Conservation (phyloP, 208 protist species). For the Trypanosoma avium region DNA sequence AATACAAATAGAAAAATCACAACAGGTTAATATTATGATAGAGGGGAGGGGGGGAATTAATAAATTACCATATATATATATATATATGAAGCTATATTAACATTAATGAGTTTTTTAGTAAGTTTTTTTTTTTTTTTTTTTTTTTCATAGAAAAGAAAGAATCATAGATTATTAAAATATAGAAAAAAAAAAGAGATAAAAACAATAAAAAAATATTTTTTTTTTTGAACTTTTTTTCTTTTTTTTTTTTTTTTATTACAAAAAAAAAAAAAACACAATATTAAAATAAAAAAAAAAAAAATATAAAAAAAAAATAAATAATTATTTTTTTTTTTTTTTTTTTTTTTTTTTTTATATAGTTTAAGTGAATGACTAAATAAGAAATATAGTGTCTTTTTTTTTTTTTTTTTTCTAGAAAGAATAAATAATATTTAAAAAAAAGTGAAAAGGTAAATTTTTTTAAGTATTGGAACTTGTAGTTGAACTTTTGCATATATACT, state of each 20-base stretch:
- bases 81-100: no score
- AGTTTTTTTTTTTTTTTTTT: no score
- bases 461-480: no score
- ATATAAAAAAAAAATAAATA: no score
- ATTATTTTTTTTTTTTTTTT: not conserved
- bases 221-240: not conserved
- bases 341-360: not conserved
- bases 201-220: not conserved
- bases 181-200: conserved; percentile 7
- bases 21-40: no score
- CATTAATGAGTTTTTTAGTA: no score
- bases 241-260: not conserved
- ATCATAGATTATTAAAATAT: conserved; percentile 6
- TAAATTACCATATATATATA: no score
- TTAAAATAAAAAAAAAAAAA: not conserved
- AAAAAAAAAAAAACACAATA: conserved; percentile 14
- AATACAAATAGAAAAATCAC: no score
- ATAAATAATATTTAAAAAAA: not conserved
- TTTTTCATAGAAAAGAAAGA: no score
- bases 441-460: conserved; percentile 10
- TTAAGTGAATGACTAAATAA: not conserved
- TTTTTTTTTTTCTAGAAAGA: not conserved
- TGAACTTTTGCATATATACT: no score
- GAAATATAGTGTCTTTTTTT: not conserved
- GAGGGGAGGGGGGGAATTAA: no score